phyloP scores from a whole-genome alignment of 1,139 yeast species.

The Pneumocystis carinii region DNA sequence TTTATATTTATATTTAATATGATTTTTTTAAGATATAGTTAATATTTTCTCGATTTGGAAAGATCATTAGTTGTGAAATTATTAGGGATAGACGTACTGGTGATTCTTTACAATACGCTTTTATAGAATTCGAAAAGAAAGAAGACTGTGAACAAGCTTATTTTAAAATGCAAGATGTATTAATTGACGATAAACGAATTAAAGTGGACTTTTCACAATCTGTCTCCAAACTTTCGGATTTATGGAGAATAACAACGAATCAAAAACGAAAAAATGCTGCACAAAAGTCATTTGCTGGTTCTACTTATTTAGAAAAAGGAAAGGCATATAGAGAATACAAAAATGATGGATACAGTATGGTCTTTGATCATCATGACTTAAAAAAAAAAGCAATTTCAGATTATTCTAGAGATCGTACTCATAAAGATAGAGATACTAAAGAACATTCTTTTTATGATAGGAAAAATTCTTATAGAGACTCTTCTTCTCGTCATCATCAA shows the following conservation, averaged over 20 bases:
- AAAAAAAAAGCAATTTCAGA: not conserved
- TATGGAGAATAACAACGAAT: not conserved
- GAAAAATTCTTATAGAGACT: not conserved
- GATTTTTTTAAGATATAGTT: conserved; percentile 14
- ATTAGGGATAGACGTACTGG: conserved; percentile 34
- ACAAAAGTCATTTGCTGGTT: conserved; percentile 1
- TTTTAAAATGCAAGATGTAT: conserved; percentile 41
- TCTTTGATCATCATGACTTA: not conserved
- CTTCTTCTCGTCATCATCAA: not conserved
- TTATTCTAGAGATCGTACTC: not conserved
- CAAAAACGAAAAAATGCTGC: not conserved
- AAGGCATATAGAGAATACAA: not conserved
- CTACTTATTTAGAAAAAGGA: not conserved
- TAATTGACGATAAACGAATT: conserved; percentile 49
- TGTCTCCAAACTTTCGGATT: conserved; percentile 18
- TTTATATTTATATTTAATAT: conserved; percentile 11
- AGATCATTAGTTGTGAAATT: conserved; percentile 36
- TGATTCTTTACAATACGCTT: conserved; percentile 44
- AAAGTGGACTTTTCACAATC: conserved; percentile 60
- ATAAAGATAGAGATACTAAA: not conserved
- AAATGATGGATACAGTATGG: not conserved
- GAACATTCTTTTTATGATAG: not conserved
- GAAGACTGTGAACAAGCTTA: conserved; percentile 46
- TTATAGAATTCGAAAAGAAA: conserved; percentile 39
- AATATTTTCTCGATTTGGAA: conserved; percentile 48